Base-by-base conservation (phyloP, 2,329 filamentous ascomycete genomes). In the Verticillium longisporum region DNA sequence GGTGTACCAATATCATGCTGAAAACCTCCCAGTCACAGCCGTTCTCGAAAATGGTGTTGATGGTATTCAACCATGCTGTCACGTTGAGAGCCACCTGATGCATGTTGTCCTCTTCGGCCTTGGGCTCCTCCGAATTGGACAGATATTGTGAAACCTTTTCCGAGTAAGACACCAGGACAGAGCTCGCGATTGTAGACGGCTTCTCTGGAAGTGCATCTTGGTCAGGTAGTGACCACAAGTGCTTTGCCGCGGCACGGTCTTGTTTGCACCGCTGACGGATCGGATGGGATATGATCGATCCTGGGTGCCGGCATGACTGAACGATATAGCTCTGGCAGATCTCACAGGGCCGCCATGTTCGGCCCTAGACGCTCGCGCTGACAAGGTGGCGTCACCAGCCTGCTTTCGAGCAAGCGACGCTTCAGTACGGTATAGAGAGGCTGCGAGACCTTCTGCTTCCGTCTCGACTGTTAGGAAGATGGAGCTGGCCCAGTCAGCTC, bases 11-110 rank as follows among this genome's bases (percentile, higher is more conserved):
- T 18, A 94, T 84, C 71, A 94, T 97, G 73, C 91, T 94, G 78
- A 96, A 97, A 1, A 96, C 80, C 71, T 98, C 92, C 93, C 94
- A 98, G 64, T 95, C 88, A 50, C 88, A 89, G 60, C 87, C 83
- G 65, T 89, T 86, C 21, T 65, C 64, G 54, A 96, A 77, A n/a
- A 95, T 77, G n/a, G 81, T 80, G 32, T 91, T 83, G 41, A 96
- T 80, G 11, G 87, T 82, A 64, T 93, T 89, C n/a, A 96, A 80
- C 90, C 92, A 96, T 50, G 81, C 74, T 14, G 82, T 80, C 56
- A 89, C 81, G 60, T 86, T 82, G 60, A 92, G 75, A 7, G 81
- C 74, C 2, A 77, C 74, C 61, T 73, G 74, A 37, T 62, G 66
- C 26, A 18, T 13, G 31, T 4, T 66, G 63, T 58, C 55, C 26